A percentile compares a stretch with the other conserved stretches of the same genome.
Evolutionary conservation across 805 yeast genomes (phyloP).

Genomic region (Candida sanyiensis): DNA sequence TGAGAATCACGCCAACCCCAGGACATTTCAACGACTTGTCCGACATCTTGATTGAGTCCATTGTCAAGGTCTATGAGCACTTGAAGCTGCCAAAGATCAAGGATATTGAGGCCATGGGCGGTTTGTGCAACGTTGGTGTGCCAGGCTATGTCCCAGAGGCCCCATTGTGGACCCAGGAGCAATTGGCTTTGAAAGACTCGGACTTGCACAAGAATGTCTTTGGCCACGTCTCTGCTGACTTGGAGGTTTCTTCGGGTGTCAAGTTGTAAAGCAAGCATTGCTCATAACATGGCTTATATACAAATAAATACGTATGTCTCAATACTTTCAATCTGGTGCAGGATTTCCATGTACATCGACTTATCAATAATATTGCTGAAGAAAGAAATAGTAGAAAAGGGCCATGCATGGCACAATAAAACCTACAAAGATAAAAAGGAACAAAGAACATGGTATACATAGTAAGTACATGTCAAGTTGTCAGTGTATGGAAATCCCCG

Average conservation of each 20-base stretch:
- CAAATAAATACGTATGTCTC: too few relatives aligned
- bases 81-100: constrained; percentile 66
- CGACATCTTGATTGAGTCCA: constrained; percentile 68
- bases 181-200: constrained; percentile 54
- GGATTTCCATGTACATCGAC: too few relatives aligned
- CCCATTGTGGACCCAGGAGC: constrained; percentile 86
- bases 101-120: constrained; percentile 79
- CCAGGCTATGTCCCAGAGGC: constrained; percentile 38
- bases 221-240: constrained; percentile 55
- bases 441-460: not conserved
- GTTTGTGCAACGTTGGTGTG: constrained; percentile 87
- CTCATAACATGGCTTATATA: too few relatives aligned
- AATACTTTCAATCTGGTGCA: too few relatives aligned
- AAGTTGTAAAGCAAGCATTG: constrained; percentile 8
- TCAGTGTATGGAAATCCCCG: constrained; percentile 2
- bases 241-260: constrained; percentile 68
- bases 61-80: constrained; percentile 75
- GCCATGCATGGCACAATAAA: not conserved
- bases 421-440: not conserved
- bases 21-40: constrained; percentile 80
- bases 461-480: not conserved
- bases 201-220: constrained; percentile 64
- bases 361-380: too few relatives aligned
- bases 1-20: constrained; percentile 98
- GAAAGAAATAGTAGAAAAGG: too few relatives aligned